Evolutionary conservation across 2,329 filamentous ascomycete genomes (phyloP), one percentile per base, ranked within the genome.

Genomic region (Geosmithia putterillii): DNA sequence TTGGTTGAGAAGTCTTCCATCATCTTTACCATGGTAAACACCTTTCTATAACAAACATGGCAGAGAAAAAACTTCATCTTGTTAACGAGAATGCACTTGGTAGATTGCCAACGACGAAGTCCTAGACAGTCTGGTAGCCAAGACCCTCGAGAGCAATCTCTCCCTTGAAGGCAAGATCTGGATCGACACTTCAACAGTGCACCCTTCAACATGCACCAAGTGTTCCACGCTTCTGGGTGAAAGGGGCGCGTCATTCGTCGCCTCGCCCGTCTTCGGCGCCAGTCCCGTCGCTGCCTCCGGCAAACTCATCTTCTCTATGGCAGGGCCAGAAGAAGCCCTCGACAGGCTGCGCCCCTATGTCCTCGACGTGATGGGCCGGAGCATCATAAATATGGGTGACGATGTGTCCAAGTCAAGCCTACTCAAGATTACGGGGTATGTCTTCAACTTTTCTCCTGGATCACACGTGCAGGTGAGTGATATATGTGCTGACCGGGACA

Each of bases 181-280:
- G 8, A 57, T 69, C 17, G 71, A 74, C 45, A 71, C 69, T 0
- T 71, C 70, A 0, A 74, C 71, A 0, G 63, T 73, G 1, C 67
- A 71, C 43, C 69, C 70, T 0, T 53, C 60, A 7, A 67, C 67
- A 0, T 64, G 67, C 0, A 47, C 52, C 1, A 46, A 47, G 6
- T 54, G 59, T 1, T 46, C 60, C 1, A 40, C 44, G 1, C 53
- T 51, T 1, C 49, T 73, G 0, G 41, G 44, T 0, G 49, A 46
- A 4, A 49, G 45, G 10, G 57, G 56, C 0, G 64, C 57, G 3
- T 43, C 46, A 3, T 71, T 71, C 40, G 52, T 73, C 22, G 61
- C 68, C 0, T 57, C 61, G 0, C 71, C 71, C 0, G 70, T 74
- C 0, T 74, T 74, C 45, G 71, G 71, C 7, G 67, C 69, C 3